phyloP scores from a whole-genome alignment of 441 rosid species.

The California macrophylla region DNA sequence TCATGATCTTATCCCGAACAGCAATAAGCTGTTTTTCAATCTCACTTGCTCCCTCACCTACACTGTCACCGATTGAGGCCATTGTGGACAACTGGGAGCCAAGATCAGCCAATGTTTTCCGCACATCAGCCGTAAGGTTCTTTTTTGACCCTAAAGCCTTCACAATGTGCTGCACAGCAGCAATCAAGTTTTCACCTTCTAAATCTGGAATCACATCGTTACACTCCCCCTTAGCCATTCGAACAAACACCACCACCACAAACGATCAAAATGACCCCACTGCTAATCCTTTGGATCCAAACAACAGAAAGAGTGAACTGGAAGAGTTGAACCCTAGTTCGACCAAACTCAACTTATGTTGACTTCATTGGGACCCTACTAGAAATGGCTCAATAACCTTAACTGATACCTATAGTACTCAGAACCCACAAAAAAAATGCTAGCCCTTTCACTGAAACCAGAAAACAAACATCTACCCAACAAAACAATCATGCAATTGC shows the following conservation, averaged over 20 bases:
- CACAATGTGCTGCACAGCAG: slow-evolving; percentile 48
- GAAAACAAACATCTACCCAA: slow-evolving; percentile 3
- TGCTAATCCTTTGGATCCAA: neutral
- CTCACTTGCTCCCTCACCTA: slow-evolving; percentile 31
- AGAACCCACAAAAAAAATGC: slow-evolving; percentile 8
- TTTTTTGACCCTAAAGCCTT: slow-evolving; percentile 50
- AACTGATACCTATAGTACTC: slow-evolving; percentile 5
- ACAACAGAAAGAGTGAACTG: neutral
- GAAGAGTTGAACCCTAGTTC: neutral
- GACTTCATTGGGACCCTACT: neutral
- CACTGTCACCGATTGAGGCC: slow-evolving; percentile 25
- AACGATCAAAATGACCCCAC: neutral
- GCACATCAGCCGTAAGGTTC: slow-evolving; percentile 46
- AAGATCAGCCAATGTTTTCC: slow-evolving; percentile 48
- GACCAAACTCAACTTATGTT: neutral
- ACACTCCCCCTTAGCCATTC: slow-evolving; percentile 39
- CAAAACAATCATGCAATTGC: slow-evolving; percentile 9
- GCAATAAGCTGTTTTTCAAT: slow-evolving; percentile 35
- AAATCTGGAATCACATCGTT: slow-evolving; percentile 21
- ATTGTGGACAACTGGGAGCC: slow-evolving; percentile 48
- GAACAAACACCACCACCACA: slow-evolving; percentile 7
- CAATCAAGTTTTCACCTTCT: slow-evolving; percentile 54
- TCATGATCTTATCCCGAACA: slow-evolving; percentile 57
- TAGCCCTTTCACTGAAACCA: neutral
- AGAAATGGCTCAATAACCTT: neutral